Base-by-base conservation (phyloP, 192 early-diverging fungal genomes). In the Coemansia umbellata region DNA sequence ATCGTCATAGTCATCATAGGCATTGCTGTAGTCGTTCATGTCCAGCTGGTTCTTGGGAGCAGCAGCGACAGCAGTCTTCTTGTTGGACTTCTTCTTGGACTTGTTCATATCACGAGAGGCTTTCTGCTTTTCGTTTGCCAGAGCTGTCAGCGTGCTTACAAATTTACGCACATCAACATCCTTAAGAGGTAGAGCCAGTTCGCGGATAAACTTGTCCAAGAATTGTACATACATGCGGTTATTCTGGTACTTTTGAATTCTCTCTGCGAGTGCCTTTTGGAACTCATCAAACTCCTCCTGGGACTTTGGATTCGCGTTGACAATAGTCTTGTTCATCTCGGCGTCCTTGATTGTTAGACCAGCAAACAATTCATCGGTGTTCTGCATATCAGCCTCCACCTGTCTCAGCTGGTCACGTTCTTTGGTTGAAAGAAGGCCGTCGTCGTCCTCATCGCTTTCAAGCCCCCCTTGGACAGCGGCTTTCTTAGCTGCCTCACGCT, bases 101-200 rank as follows among this genome's bases (percentile, higher is more conserved):
- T 90, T 90, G 37, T 55, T 15, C 2, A 68, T 79, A 17, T 90
- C 88, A 45, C 78, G 74, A 8, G 74, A 68, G 15, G 77, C 76
- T 44, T 72, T 81, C 66, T 86, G 81, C 74, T 90, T 88, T 74
- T 90, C 88, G 53, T 87, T 87, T 41, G 85, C 88, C 48, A 90
- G 60, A 2, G 79, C 73, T 3, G 81, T 82, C 62, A 90, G 55
- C 7, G 83, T 72, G 59, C 77, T 78, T 14, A 85, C 47, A 23
- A 78, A 52, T 55, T 86, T 87, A 50, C 82, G 73, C 9, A 86
- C 80, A 31, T 89, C 86, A 5, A 72, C 56, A 45, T 89, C 87
- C 63, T 76, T 81, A 24, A 84, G 63, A 8, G 84, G 77, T 19
- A 60, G 37, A 37, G 78, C 69, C 40, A 87, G 63, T 47, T 87